Base-by-base conservation (phyloP, 768 basidiomycete genomes). In the Mycena rebaudengoi region DNA sequence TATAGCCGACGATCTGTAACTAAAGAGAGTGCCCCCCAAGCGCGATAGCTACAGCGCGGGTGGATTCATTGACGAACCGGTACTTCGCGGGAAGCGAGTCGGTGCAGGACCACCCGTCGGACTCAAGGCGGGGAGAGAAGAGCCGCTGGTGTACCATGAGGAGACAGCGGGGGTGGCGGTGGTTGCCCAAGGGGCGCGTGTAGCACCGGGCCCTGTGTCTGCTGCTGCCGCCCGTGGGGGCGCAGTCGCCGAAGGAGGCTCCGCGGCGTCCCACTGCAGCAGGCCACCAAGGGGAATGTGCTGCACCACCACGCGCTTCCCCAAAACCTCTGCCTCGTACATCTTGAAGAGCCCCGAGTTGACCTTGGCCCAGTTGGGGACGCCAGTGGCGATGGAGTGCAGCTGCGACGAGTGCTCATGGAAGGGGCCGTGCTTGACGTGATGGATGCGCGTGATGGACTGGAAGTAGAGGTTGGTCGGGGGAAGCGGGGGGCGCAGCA, bases 231-330 rank as follows among this genome's bases (percentile, higher is more conserved):
- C 13, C 23, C 32, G 48, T 5, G 20, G 2, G 23, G 54, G n/a
- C 23, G 43, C 8, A 44, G 54, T 18, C 12, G 49, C 43, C 18
- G 26, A 21, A 16, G 4, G 13, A 1, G 45, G 28, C n/a, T 18
- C 32, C 2, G 54, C 48, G 23, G 14, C 46, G 25, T 80, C 81
- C 93, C 93, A 94, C 70, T 88, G 86, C 56, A 96, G 77, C 25
- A 95, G 70, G 0, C 94, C 92, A 20, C 95, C 96, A 23, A 98
- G 83, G 8, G 92, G 91, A 49, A 98, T 80, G 73, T 98, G 96
- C 74, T 99, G 96, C 4, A 98, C 94, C 5, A 98, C 97, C n/a
- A 98, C 96, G 16, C 93, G 86, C 76, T 98, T 98, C 16, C 90
- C 89, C 40, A 98, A 81, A 13, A 98, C 96, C 76, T 99, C 97